phyloP scores from a whole-genome alignment of 2,329 filamentous ascomycete species.

The Spiromastix sp. region DNA sequence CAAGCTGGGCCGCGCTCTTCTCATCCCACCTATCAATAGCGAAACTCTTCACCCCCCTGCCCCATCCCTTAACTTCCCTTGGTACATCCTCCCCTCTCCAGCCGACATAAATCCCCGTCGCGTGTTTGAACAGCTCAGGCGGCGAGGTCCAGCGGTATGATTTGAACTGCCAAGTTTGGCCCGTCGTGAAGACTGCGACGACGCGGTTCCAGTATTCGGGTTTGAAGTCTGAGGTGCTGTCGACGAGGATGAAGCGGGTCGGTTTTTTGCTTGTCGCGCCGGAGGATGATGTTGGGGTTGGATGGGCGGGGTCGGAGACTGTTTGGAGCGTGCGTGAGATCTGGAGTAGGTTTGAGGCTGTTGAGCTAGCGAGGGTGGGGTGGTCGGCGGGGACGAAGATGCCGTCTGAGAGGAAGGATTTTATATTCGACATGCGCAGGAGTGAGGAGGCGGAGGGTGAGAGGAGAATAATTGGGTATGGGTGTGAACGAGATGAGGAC shows the following conservation, averaged over 20 bases:
- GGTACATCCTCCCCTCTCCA: constrained; percentile 80
- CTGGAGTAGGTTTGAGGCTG: constrained; percentile 70
- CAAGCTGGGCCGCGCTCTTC: constrained; percentile 26
- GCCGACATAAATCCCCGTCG: constrained; percentile 78
- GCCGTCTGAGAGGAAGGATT: constrained; percentile 81
- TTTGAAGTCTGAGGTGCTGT: constrained; percentile 88
- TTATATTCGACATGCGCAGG: constrained; percentile 90
- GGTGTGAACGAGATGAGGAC: constrained; percentile 35
- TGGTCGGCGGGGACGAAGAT: constrained; percentile 67
- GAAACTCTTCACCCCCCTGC: constrained; percentile 67
- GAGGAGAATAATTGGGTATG: constrained; percentile 87
- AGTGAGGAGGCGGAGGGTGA: constrained; percentile 92
- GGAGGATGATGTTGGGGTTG: constrained; percentile 11
- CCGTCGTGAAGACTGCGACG: constrained; percentile 93
- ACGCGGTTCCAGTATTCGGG: constrained; percentile 96
- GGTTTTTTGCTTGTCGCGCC: constrained; percentile 47
- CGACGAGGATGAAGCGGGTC: constrained; percentile 89
- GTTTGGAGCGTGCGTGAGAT: constrained; percentile 65
- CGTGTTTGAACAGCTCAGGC: constrained; percentile 79
- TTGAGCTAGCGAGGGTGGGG: constrained; percentile 48
- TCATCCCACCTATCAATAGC: constrained; percentile 74
- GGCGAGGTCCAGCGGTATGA: constrained; percentile 92
- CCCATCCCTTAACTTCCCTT: constrained; percentile 70
- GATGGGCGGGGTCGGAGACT: constrained; percentile 24
- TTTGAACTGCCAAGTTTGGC: constrained; percentile 98